Base-by-base conservation (phyloP, 2,329 filamentous ascomycete genomes). In the Colletotrichum cordylinicola region DNA sequence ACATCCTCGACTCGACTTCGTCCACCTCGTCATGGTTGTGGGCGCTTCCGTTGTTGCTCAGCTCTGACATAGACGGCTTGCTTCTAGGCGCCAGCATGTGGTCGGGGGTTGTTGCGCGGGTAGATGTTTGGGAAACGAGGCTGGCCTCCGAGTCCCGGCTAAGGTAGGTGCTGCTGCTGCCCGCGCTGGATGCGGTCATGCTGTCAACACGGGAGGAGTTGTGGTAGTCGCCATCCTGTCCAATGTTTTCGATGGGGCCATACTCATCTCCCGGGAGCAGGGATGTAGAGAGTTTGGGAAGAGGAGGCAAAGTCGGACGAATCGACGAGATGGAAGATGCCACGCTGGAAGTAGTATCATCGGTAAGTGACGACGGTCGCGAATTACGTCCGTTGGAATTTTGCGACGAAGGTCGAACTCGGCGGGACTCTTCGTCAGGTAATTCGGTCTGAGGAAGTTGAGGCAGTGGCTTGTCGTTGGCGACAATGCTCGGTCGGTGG, bases 71-170 rank as follows among this genome's bases (percentile, higher is more conserved):
- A 2, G 92, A 94, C 13, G 91, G 90, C 77, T 93, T 88, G 74
- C 87, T 88, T 78, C 90, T 88, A 35, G 91, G 89, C 72, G 86
- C 87, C 55, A 88, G 82, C 78, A 88, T 80, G 80, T 89, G 84
- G 79, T 98, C 96, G 2, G 96, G 96, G 1, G 96, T 98, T 1
- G 96, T 98, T 18, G 96, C 96, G 72, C 96, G 89, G 3, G 96
- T 98, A 2, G 96, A 98, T 1, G 92, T 93, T 81, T 94, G 93
- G 2, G 96, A 98, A 3, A 95, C 83, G 35, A 95, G 88, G 83
- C 95, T 98, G 64, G 91, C 91, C 81, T 96, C 95, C 0, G 96
- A 98, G 79, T 95, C 94, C 37, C 94, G 93, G 86, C 93, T 96
- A 67, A 93, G 88, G 79, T 94, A 96, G 5, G 95, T 96, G 82